Evolutionary conservation across 2,329 filamentous ascomycete genomes (phyloP).

Genomic region (Neoascochyta sp.): DNA sequence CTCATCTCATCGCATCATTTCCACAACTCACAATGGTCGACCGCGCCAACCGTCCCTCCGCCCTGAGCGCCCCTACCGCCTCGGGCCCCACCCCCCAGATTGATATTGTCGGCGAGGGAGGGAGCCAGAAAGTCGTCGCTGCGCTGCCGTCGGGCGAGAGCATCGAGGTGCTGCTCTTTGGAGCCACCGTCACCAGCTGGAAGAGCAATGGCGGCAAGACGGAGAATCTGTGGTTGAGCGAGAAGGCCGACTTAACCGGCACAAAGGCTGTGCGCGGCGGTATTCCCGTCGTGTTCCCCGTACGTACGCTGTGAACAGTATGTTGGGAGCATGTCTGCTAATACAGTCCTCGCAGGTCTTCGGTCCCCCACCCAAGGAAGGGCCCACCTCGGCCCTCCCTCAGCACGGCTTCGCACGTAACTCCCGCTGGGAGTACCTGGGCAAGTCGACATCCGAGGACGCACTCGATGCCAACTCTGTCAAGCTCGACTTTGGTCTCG

Average conservation of each 20-base stretch:
- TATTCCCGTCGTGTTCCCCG: constrained; percentile 89
- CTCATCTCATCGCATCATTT: no score
- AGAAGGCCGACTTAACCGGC: constrained; percentile 76
- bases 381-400: constrained; percentile 74
- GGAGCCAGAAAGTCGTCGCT: constrained; percentile 71
- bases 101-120: constrained; percentile 69
- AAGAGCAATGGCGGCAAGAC: constrained; percentile 67
- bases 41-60: constrained; percentile 77
- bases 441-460: constrained; percentile 71
- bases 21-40: constrained; percentile 63
- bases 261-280: constrained; percentile 86
- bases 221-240: constrained; percentile 84
- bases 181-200: constrained; percentile 91
- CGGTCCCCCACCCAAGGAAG: constrained; percentile 67
- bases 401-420: constrained; percentile 95
- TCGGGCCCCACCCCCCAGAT: constrained; percentile 65
- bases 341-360: constrained; percentile 64
- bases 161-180: constrained; percentile 80
- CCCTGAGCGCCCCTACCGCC: constrained; percentile 58
- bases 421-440: constrained; percentile 88
- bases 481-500: constrained; percentile 94
- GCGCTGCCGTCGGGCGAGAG: constrained; percentile 81
- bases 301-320: constrained; percentile 39
- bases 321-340: constrained; percentile 5
- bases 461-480: constrained; percentile 56